phyloP scores from a whole-genome alignment of 1,284 basidiomycete genomes.

The Cryptococcus wingfieldii region DNA sequence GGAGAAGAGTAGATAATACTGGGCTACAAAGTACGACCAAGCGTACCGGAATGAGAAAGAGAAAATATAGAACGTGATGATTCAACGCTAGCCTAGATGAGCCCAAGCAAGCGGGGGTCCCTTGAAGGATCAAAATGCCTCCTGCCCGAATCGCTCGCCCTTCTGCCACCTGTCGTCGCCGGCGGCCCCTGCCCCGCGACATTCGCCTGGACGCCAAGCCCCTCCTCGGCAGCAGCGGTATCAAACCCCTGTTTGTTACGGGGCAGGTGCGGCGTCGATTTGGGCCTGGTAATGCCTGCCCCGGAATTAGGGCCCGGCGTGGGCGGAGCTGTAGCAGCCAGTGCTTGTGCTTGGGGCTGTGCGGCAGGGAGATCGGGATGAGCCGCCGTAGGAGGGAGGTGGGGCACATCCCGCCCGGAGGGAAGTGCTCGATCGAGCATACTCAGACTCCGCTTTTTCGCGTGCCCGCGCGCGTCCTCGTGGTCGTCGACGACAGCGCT shows the following conservation, averaged over 20 bases:
- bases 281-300: slow-evolving; percentile 6
- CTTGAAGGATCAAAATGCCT: slow-evolving; percentile 41
- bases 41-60: too few relatives aligned
- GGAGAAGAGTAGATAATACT: too few relatives aligned
- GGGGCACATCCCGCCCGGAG: too few relatives aligned
- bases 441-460: too few relatives aligned
- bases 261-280: slow-evolving; percentile 10
- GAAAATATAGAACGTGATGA: too few relatives aligned
- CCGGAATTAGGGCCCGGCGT: not conserved
- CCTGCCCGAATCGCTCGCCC: slow-evolving; percentile 5
- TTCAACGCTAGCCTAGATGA: slow-evolving; percentile 17
- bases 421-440: too few relatives aligned
- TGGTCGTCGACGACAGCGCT: too few relatives aligned
- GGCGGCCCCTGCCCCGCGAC: not conserved
- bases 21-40: too few relatives aligned
- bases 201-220: too few relatives aligned
- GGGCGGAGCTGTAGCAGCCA: not conserved
- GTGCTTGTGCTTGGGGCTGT: not conserved
- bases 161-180: not conserved
- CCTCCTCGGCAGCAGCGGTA: not conserved
- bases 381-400: not conserved
- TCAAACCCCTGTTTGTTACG: slow-evolving; percentile 12
- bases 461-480: too few relatives aligned
- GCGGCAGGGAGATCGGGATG: not conserved
- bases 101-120: slow-evolving; percentile 38